These are phyloP conservation scores for Sugiyamaella novakii DNA, from an alignment of 1,139 yeast genomes.

Conservation along the genomic window DNA sequence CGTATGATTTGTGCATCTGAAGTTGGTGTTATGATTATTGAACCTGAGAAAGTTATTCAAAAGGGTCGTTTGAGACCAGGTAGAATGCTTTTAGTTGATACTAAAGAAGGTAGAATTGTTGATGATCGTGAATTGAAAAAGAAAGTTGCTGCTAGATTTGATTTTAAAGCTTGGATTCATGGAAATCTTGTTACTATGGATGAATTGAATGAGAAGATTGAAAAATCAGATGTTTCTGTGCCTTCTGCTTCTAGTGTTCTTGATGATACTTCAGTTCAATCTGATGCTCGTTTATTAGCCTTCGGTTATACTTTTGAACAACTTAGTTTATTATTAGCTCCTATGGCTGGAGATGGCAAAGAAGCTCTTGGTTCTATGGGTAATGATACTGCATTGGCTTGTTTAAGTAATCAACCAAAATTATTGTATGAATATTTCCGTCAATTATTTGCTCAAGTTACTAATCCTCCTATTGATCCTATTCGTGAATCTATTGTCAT, in stretches of 20 bases:
- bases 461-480: constrained; percentile 98
- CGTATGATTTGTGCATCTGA: constrained; percentile 97
- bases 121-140: constrained; percentile 88
- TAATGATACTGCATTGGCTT: constrained; percentile 95
- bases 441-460: constrained; percentile 96
- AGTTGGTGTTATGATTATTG: constrained; percentile 93
- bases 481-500: constrained; percentile 95
- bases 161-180: constrained; percentile 90
- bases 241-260: constrained; percentile 33
- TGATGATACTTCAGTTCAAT: constrained; percentile 54
- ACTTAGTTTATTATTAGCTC: constrained; percentile 76
- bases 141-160: constrained; percentile 80
- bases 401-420: constrained; percentile 91
- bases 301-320: constrained; percentile 95
- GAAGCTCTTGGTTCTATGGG: constrained; percentile 99
- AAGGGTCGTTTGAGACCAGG: constrained; percentile 98
- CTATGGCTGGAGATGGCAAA: constrained; percentile 90
- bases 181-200: constrained; percentile 84
- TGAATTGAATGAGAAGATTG: constrained; percentile 65
- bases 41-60: constrained; percentile 75
- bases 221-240: constrained; percentile 45
- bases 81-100: constrained; percentile 92
- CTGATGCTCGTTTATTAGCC: constrained; percentile 81
- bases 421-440: constrained; percentile 91
- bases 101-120: constrained; percentile 87